phyloP scores from a whole-genome alignment of 1,284 basidiomycete species.

The Xerocomus nothofagi region DNA sequence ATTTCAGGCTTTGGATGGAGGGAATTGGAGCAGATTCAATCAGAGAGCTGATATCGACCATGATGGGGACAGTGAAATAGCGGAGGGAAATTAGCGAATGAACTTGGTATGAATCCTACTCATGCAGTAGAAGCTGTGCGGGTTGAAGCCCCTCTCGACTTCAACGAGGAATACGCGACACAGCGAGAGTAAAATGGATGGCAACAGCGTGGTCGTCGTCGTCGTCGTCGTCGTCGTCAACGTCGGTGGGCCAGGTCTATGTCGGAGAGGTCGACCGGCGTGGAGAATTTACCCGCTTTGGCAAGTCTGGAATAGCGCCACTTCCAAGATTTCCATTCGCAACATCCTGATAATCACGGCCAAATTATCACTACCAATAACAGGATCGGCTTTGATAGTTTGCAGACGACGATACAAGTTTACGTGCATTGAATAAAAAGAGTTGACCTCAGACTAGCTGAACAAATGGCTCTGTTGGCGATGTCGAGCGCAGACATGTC shows the following conservation, averaged over 20 bases:
- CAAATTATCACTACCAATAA: background rate
- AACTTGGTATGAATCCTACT: slow-evolving; percentile 5
- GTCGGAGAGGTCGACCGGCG: no score
- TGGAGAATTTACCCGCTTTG: slow-evolving; percentile 6
- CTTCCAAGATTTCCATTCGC: slow-evolving; percentile 10
- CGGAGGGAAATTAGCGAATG: background rate
- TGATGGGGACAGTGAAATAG: slow-evolving; percentile 1
- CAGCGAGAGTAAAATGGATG: background rate
- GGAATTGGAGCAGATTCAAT: slow-evolving; percentile 54
- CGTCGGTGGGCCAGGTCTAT: background rate
- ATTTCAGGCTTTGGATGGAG: slow-evolving; percentile 66
- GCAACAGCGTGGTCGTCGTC: slow-evolving; percentile 3
- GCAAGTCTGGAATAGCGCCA: slow-evolving; percentile 13
- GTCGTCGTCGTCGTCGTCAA: slow-evolving; percentile 2
- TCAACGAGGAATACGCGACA: background rate
- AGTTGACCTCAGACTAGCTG: no score
- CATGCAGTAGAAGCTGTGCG: slow-evolving; percentile 12
- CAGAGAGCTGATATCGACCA: slow-evolving; percentile 29
- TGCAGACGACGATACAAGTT: no score
- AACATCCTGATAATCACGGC: background rate
- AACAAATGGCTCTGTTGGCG: no score
- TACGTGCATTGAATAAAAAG: no score
- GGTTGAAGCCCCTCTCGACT: background rate
- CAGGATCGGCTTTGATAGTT: no score
- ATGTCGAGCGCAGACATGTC: no score